Evolutionary conservation across 1,284 basidiomycete species (phyloP).

Genomic region (Xerocomus amazonicus): DNA sequence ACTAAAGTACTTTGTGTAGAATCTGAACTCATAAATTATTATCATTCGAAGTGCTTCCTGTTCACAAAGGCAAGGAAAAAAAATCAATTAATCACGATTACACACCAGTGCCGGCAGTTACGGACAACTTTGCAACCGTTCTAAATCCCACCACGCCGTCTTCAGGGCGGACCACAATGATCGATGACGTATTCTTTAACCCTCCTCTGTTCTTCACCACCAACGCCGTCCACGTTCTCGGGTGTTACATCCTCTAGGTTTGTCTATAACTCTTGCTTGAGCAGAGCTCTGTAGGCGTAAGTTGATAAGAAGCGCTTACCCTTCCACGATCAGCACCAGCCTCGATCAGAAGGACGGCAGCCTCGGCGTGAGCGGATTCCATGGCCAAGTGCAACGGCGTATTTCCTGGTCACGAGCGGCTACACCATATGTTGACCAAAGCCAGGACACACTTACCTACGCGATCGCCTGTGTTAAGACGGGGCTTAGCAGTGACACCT

Average conservation of each 20-base stretch:
- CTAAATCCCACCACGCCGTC: neutral
- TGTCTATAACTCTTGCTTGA: slow-evolving; percentile 44
- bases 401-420: slow-evolving; percentile 57
- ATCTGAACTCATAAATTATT: slow-evolving; percentile 1
- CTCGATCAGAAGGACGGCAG: slow-evolving; percentile 85
- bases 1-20: neutral
- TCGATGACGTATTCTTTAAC: slow-evolving; percentile 73
- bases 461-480: slow-evolving; percentile 84
- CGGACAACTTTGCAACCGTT: too few relatives aligned
- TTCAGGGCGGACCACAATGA: slow-evolving; percentile 50
- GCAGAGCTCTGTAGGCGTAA: slow-evolving; percentile 7
- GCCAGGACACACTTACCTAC: slow-evolving; percentile 53
- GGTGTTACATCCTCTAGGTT: slow-evolving; percentile 82
- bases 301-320: slow-evolving; percentile 44
- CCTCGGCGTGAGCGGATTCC: slow-evolving; percentile 90
- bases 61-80: too few relatives aligned
- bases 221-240: slow-evolving; percentile 84
- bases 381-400: slow-evolving; percentile 95
- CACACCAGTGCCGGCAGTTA: too few relatives aligned
- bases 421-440: neutral
- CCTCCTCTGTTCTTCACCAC: slow-evolving; percentile 67
- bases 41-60: neutral
- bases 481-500: slow-evolving; percentile 65
- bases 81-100: too few relatives aligned
- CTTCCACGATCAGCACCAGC: slow-evolving; percentile 88